Evolutionary conservation across 179 eudicot species (phyloP).

Genomic region (Dionaea muscipula): DNA sequence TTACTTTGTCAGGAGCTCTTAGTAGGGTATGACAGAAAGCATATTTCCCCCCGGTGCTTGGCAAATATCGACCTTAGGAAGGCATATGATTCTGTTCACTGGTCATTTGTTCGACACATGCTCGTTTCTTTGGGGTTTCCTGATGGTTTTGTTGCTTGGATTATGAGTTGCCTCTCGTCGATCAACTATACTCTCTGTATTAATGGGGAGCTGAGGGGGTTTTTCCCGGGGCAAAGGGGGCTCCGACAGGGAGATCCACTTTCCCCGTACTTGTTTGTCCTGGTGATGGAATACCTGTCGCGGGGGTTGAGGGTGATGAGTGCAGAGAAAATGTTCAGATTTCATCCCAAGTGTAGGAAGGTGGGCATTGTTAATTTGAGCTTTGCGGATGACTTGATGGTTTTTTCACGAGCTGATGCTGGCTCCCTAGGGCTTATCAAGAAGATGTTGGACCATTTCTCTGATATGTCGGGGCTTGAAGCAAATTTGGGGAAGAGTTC

Average conservation of each 20-base stretch:
- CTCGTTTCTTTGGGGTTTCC: neutral
- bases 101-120: neutral
- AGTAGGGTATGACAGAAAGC: neutral
- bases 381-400: slow-evolving; percentile 1
- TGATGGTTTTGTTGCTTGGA: neutral
- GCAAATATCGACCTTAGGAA: neutral
- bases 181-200: neutral
- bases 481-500: no score
- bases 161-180: neutral
- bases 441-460: no score
- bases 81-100: neutral
- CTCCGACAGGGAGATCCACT: slow-evolving; percentile 3
- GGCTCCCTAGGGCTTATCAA: no score
- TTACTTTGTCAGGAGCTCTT: neutral
- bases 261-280: neutral
- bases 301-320: neutral
- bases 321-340: neutral
- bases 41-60: neutral
- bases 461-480: no score
- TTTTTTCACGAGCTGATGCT: neutral
- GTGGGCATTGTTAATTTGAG: neutral
- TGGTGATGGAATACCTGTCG: neutral
- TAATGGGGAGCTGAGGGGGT: neutral
- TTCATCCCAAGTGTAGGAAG: neutral
- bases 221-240: neutral